phyloP scores from a whole-genome alignment of 1,284 basidiomycete genomes.

The Trametes versicolor region DNA sequence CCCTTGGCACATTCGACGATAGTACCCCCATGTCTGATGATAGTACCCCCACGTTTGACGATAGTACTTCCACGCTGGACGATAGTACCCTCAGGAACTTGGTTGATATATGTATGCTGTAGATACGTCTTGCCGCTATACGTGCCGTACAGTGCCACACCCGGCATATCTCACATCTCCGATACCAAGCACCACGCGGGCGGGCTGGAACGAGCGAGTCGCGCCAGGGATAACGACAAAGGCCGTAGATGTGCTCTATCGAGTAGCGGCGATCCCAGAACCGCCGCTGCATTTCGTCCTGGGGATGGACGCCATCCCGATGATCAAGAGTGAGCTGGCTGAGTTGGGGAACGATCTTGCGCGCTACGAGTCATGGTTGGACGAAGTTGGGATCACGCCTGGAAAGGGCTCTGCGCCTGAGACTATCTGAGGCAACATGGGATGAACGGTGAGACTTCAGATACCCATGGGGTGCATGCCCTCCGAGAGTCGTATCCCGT shows the following conservation, averaged over 20 bases:
- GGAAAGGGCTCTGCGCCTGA: background rate
- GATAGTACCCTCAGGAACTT: no score
- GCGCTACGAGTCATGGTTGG: background rate
- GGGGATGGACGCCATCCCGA: conserved; percentile 16
- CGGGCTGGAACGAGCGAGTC: background rate
- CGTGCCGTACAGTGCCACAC: no score
- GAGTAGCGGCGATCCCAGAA: conserved; percentile 17
- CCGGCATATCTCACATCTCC: conserved; percentile 24
- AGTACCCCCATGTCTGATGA: no score
- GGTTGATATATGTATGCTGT: no score
- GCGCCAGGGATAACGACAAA: conserved; percentile 7
- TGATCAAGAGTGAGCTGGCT: background rate
- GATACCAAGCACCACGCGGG: background rate
- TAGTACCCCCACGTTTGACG: no score
- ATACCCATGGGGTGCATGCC: no score
- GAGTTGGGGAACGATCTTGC: background rate
- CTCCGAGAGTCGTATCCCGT: no score
- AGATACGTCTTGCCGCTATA: no score
- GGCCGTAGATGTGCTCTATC: conserved; percentile 24
- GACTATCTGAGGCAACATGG: no score
- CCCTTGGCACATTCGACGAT: no score
- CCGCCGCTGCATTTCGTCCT: conserved; percentile 31
- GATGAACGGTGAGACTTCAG: no score
- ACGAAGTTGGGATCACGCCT: background rate
- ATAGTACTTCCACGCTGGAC: no score